Evolutionary conservation across 1,284 basidiomycete genomes (phyloP).

Genomic region (Sporisorium scitamineum): DNA sequence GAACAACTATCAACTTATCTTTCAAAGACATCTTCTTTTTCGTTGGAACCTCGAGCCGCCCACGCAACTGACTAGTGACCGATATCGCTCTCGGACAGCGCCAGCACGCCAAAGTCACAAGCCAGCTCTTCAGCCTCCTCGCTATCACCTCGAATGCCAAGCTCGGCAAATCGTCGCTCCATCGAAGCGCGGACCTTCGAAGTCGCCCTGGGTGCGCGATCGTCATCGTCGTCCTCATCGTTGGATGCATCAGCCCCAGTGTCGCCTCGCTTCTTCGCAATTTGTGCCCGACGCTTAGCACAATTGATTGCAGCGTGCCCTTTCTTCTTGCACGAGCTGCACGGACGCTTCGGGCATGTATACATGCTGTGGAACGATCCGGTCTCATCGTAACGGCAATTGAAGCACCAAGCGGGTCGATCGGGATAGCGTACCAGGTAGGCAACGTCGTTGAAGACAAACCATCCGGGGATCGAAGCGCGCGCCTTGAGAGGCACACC

Average conservation of each 20-base stretch:
- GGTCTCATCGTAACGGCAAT: conserved; percentile 23
- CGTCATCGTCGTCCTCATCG: conserved; percentile 7
- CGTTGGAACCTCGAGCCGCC: background rate
- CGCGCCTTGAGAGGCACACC: conserved; percentile 15
- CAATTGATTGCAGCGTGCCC: conserved; percentile 23
- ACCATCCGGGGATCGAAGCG: conserved; percentile 31
- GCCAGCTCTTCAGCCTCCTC: conserved; percentile 31
- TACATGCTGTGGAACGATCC: conserved; percentile 29
- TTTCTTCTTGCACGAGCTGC: conserved; percentile 20
- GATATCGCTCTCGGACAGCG: conserved; percentile 26
- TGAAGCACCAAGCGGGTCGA: conserved; percentile 36
- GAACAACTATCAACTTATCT: background rate
- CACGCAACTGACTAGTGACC: background rate
- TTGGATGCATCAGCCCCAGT: background rate
- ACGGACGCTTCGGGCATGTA: conserved; percentile 18
- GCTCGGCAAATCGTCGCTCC: conserved; percentile 32
- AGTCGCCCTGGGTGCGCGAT: background rate
- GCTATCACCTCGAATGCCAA: conserved; percentile 26
- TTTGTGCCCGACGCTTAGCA: conserved; percentile 14
- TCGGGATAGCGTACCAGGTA: conserved; percentile 34
- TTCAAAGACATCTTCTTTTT: background rate
- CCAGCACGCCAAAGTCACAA: conserved; percentile 33
- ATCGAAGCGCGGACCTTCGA: conserved; percentile 23
- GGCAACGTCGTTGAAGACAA: conserved; percentile 17
- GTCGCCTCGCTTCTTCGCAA: conserved; percentile 9